Conservation (phyloP, 495 filamentous ascomycete species). For the Thermothielavioides terrestris region DNA sequence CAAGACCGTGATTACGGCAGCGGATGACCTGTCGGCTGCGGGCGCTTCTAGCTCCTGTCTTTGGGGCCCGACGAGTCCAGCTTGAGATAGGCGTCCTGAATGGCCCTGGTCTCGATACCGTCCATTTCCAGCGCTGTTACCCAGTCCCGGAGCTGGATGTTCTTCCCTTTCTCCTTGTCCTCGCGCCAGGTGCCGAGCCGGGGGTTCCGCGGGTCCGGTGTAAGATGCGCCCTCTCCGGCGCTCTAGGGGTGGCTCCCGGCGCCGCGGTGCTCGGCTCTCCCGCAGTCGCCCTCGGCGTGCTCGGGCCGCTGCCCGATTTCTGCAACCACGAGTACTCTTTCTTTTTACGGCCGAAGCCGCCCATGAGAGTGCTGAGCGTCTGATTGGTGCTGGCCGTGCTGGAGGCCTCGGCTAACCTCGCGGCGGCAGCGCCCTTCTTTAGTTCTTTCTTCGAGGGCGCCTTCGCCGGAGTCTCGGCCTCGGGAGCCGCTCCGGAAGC, state of each 20-base stretch:
- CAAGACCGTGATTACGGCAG: no score
- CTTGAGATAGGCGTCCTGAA: slow-evolving; percentile 46
- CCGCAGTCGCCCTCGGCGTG: slow-evolving; percentile 32
- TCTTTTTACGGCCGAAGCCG: slow-evolving; percentile 46
- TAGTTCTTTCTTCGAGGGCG: slow-evolving; percentile 49
- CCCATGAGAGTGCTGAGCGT: slow-evolving; percentile 47
- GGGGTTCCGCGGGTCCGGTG: slow-evolving; percentile 28
- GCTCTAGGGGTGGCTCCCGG: background rate
- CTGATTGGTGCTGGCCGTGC: slow-evolving; percentile 46
- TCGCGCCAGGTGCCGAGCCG: slow-evolving; percentile 56
- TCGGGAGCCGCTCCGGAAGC: slow-evolving; percentile 39
- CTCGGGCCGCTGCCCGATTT: slow-evolving; percentile 38
- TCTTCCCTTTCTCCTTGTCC: slow-evolving; percentile 49
- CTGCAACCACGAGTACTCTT: slow-evolving; percentile 52
- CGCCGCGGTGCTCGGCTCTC: slow-evolving; percentile 20
- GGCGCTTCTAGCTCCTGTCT: background rate
- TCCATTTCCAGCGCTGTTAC: slow-evolving; percentile 54
- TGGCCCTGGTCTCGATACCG: slow-evolving; percentile 43
- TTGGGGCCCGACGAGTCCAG: slow-evolving; percentile 33
- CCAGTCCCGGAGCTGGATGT: slow-evolving; percentile 65
- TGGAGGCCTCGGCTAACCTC: slow-evolving; percentile 44
- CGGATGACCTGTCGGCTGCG: no score
- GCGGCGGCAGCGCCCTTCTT: slow-evolving; percentile 50
- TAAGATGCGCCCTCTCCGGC: slow-evolving; percentile 25
- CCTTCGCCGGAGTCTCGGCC: slow-evolving; percentile 27